phyloP scores from a whole-genome alignment of 805 yeast genomes.

The Schizosaccharomyces osmophilus region DNA sequence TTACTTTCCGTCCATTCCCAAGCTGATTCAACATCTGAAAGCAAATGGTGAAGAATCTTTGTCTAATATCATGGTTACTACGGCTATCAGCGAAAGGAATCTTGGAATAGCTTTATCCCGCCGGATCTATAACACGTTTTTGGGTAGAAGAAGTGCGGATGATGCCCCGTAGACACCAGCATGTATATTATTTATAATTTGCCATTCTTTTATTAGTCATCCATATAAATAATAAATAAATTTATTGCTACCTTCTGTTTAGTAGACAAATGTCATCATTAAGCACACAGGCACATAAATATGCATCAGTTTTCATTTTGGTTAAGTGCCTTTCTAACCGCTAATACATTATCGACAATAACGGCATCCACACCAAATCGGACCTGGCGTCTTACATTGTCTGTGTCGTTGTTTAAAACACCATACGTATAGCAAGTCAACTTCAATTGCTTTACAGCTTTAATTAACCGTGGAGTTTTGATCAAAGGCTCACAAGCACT shows the following conservation, averaged over 20 bases:
- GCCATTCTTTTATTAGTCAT: too few species aligned
- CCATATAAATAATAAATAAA: too few species aligned
- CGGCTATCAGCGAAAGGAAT: not conserved
- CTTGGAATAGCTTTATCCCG: not conserved
- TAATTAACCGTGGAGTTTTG: conserved; percentile 70
- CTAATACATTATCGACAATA: conserved; percentile 67
- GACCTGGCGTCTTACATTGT: conserved; percentile 61
- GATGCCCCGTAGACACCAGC: not conserved
- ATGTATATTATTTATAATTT: too few species aligned
- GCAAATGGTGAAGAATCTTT: conserved; percentile 2
- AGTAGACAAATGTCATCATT: not conserved
- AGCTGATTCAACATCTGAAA: not conserved
- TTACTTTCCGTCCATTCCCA: not conserved
- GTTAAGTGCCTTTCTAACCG: not conserved
- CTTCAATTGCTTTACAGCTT: conserved; percentile 68
- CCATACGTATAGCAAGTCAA: conserved; percentile 89
- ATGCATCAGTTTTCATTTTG: not conserved
- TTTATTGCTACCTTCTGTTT: not conserved
- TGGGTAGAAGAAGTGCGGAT: not conserved
- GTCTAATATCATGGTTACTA: not conserved
- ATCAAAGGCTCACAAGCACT: conserved; percentile 69
- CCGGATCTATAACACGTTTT: conserved; percentile 1
- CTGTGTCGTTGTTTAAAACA: conserved; percentile 58
- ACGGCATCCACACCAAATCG: conserved; percentile 93
- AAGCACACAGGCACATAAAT: not conserved